Evolutionary conservation across 2,329 filamentous ascomycete genomes (phyloP), one percentile per base, ranked within the genome.

Genomic region (Talaromyces sp.): DNA sequence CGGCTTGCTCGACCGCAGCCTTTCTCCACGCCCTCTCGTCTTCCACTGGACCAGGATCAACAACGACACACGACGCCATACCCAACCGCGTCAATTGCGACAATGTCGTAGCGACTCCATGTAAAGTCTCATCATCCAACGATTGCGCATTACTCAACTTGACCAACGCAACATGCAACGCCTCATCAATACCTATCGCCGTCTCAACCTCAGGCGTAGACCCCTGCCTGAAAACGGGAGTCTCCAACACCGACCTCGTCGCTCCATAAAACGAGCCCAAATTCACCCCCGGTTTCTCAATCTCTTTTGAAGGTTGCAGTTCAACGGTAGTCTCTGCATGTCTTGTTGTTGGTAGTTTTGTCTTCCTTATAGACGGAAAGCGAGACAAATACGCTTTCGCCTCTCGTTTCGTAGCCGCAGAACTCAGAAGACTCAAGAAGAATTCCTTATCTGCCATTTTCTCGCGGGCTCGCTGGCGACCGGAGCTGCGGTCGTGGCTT

Each of bases 321-420:
- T 45, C 68, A 65, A 62, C n/a, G 57, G 64, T 64, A 69, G 72
- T 66, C 63, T 62, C 63, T 67, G 68, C 71, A 64, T 72, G 68
- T 66, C 73, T 70, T 66, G 60, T 69, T 72, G 65, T 71, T 73
- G 76, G 75, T 71, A 69, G 72, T 68, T 70, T 68, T 71, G 22
- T 72, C 71, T 58, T 68, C 76, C 68, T 72, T 76, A 70, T 75
- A 9, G 80, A 78, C 59, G 87, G 88, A 75, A 97, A 96, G 67
- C 92, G 93, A 70, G 95, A 90, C 16, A 99, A 84, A 74, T 97
- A 99, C 43, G 91, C 88, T 77, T 91, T 93, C 57, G 93, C 93
- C 80, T 99, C 95, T 71, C 95, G 88, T 78, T 93, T 96, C 0
- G 94, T 97, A 6, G 93, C 91, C 11, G 93, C 92, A 19, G 93